Conservation (phyloP, 108 stramenopile species). For the Fistulifera solaris region DNA sequence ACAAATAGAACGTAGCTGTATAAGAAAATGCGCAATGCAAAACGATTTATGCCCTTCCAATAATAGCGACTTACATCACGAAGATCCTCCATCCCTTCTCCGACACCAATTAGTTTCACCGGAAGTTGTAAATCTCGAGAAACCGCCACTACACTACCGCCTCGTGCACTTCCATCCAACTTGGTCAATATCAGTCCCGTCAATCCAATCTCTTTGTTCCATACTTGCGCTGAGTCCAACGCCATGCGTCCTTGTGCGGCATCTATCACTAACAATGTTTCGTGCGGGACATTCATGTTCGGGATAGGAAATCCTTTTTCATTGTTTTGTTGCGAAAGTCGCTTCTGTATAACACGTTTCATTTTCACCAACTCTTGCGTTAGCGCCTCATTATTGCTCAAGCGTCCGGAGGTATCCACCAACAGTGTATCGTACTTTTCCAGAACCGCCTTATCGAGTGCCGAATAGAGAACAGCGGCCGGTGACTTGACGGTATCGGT, state of each 20-base stretch:
- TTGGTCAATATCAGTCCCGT: constrained; percentile 89
- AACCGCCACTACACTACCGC: constrained; percentile 88
- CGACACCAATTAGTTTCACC: constrained; percentile 94
- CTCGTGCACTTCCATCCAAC: constrained; percentile 88
- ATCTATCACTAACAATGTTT: constrained; percentile 88
- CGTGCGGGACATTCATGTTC: constrained; percentile 76
- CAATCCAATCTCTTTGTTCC: constrained; percentile 85
- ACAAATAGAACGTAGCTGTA: neutral
- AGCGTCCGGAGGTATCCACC: constrained; percentile 87
- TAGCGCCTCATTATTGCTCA: constrained; percentile 86
- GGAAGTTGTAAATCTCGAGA: constrained; percentile 85
- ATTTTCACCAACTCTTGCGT: constrained; percentile 84
- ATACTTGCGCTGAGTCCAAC: constrained; percentile 82
- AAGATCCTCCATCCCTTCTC: constrained; percentile 83
- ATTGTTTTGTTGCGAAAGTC: constrained; percentile 41
- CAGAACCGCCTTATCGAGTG: constrained; percentile 62
- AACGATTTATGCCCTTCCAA: too few relatives aligned
- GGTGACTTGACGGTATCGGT: constrained; percentile 47
- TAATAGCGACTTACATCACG: constrained; percentile 80
- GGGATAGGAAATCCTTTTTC: constrained; percentile 34
- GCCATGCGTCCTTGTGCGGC: constrained; percentile 93
- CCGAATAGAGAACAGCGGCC: constrained; percentile 61
- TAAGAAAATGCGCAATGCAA: too few relatives aligned
- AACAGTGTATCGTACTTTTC: constrained; percentile 82
- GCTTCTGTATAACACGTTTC: constrained; percentile 81